Percentiles rank a stretch among this genome's conserved stretches.
Conservation (phyloP, 1,139 yeast genomes). For the Taphrina deformans region DNA sequence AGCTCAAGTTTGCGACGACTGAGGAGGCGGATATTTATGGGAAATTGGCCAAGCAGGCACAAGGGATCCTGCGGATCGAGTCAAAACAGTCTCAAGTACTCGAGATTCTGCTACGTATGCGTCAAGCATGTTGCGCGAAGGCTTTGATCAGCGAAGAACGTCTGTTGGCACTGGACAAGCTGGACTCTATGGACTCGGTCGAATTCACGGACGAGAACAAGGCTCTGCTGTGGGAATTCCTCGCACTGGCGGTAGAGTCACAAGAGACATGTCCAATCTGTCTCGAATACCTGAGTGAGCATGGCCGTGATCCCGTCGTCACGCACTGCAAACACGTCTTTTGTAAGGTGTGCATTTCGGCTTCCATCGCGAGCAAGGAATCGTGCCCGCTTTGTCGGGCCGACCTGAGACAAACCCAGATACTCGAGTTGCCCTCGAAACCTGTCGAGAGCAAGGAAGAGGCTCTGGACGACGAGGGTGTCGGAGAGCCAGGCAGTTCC, state of each 20-base stretch:
- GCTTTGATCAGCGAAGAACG: conserved; percentile 40
- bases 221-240: conserved; percentile 34
- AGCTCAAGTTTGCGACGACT: conserved; percentile 57
- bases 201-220: conserved; percentile 35
- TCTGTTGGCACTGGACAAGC: conserved; percentile 25
- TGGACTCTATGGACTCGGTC: conserved; percentile 27
- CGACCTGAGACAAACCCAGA: neutral
- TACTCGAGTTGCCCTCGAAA: conserved; percentile 7
- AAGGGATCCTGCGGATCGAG: conserved; percentile 64
- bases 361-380: conserved; percentile 7
- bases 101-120: conserved; percentile 74
- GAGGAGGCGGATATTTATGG: conserved; percentile 67
- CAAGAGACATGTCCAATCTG: conserved; percentile 39
- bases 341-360: conserved; percentile 36
- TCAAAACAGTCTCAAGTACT: conserved; percentile 75
- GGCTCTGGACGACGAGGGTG: neutral
- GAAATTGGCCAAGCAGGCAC: conserved; percentile 70
- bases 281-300: conserved; percentile 35
- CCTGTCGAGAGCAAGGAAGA: neutral
- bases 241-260: conserved; percentile 36
- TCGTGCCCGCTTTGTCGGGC: conserved; percentile 27
- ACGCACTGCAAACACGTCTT: conserved; percentile 39
- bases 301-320: conserved; percentile 32
- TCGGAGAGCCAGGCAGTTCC: neutral
- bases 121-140: conserved; percentile 88